Evolutionary conservation across 2,329 filamentous ascomycete species (phyloP), one percentile per base, ranked within the genome.

Genomic region (Tolypocladium paradoxum): DNA sequence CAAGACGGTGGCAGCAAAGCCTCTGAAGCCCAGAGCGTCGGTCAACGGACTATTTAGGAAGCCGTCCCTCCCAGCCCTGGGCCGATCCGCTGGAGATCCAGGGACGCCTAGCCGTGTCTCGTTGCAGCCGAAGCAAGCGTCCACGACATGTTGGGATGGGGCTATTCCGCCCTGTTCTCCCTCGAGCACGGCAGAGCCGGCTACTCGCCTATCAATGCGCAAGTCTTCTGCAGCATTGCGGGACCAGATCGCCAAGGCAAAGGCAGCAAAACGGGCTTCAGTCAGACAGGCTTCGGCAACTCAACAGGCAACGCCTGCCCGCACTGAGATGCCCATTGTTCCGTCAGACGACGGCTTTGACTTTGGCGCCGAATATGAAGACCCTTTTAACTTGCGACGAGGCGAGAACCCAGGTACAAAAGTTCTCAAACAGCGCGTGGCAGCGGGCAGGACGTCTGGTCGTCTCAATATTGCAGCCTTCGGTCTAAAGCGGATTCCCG

Each of bases 241-340:
- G 35, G 90, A 96, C 50, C 91, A 93, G 52, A 96, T 97, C 57
- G 90, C 91, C 37, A 92, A 91, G 61, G 92, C 93, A 1, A 95
- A 92, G 65, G 90, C 90, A 2, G 88, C 90, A 2, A 86, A 82
- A 53, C 80, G 83, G 56, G 83, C 80, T 12, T 72, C 73, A 3
- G 64, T 69, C 35, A 70, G 65, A 46, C 69, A 72, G 47, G 58
- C 61, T 8, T 59, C 68, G 8, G 61, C 55, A 3, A 55, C 48
- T 9, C 51, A 56, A 33, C 55, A 46, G 9, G 27, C 47, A 12
- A 1, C 51, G 18, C 46, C 58, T 3, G 43, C 34, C 1, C 55
- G 53, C 4, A 47, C 58, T 5, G 60, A 64, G 36, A 48, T 68
- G 0, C 67, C 74, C 0, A 69, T 79, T 1, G 61, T 78, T 14